phyloP scores from a whole-genome alignment of 2,329 filamentous ascomycete genomes.

The Tolypocladium endophyticum region DNA sequence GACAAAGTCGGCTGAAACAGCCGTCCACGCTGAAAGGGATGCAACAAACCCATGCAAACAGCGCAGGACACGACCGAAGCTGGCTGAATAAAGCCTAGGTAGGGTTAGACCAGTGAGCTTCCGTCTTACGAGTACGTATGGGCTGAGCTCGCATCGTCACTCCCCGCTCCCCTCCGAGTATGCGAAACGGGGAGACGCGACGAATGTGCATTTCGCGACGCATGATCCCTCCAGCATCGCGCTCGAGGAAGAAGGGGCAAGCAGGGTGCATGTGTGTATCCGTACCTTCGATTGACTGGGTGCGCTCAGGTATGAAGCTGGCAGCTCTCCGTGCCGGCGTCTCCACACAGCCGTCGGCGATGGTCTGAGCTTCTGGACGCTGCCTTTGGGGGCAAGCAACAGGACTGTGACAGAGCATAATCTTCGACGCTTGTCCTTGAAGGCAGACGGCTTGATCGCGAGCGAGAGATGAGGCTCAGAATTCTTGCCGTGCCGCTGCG shows the following conservation, averaged over 20 bases:
- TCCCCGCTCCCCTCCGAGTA: background rate
- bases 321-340: background rate
- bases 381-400: too few relatives aligned
- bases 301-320: background rate
- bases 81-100: background rate
- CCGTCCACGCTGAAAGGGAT: background rate
- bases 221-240: background rate
- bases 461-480: background rate
- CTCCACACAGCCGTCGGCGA: background rate
- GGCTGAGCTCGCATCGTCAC: background rate
- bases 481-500: background rate
- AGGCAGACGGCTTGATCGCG: background rate
- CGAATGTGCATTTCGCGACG: background rate
- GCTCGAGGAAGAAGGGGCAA: background rate
- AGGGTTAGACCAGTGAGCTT: background rate
- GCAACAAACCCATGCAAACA: background rate
- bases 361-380: background rate
- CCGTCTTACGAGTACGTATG: background rate
- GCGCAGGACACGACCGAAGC: background rate
- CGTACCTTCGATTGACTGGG: background rate
- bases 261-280: background rate
- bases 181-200: background rate
- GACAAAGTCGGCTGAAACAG: background rate
- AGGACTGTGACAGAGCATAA: background rate
- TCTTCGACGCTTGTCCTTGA: background rate